phyloP scores from a whole-genome alignment of 1,139 yeast species.

The Trichomonascaceae sp. region DNA sequence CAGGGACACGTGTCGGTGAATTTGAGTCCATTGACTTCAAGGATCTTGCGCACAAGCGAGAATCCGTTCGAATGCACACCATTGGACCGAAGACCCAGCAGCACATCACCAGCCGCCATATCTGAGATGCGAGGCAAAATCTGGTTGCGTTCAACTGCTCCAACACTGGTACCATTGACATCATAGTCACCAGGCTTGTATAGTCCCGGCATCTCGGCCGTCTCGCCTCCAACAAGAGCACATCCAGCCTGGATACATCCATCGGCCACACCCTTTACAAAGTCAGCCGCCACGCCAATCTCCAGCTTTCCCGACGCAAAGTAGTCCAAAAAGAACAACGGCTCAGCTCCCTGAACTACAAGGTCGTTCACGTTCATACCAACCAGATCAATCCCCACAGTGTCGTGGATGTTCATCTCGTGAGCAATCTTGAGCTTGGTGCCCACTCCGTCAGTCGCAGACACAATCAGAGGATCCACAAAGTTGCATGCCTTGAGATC shows the following conservation, averaged over 20 bases:
- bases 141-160: constrained; percentile 78
- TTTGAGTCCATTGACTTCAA: constrained; percentile 55
- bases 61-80: constrained; percentile 97
- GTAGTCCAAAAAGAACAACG: constrained; percentile 87
- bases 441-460: constrained; percentile 99
- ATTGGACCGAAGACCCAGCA: constrained; percentile 77
- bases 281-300: constrained; percentile 68
- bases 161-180: constrained; percentile 96
- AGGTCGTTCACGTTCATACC: constrained; percentile 98
- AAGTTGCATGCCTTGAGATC: constrained; percentile 86
- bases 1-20: constrained; percentile 80
- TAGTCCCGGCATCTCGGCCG: constrained; percentile 99
- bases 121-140: constrained; percentile 56
- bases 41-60: constrained; percentile 88
- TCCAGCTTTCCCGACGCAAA: constrained; percentile 92
- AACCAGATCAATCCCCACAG: constrained; percentile 96
- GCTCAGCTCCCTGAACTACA: constrained; percentile 98
- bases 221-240: constrained; percentile 98
- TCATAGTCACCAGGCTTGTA: constrained; percentile 92
- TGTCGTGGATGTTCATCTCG: constrained; percentile 73
- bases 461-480: constrained; percentile 69
- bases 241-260: constrained; percentile 95
- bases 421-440: constrained; percentile 94
- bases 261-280: constrained; percentile 90
- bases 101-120: constrained; percentile 68